Base-by-base conservation (phyloP, 2,329 filamentous ascomycete genomes). In the Phyllosticta citribraziliensis region DNA sequence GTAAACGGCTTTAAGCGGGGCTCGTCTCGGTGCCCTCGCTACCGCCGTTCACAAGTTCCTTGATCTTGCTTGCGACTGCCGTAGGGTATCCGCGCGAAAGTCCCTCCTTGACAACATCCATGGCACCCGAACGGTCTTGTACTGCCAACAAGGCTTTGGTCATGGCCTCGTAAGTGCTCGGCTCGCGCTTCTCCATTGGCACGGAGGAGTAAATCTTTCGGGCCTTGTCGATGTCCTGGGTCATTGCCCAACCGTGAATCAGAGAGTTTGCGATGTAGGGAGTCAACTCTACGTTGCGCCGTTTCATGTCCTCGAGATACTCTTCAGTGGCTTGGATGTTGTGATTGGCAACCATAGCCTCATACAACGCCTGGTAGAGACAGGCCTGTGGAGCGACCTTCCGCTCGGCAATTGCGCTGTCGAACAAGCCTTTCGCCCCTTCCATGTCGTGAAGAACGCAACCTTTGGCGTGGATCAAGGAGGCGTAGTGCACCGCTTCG, bases 131-230 rank as follows among this genome's bases (percentile, higher is more conserved):
- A 35, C 89, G 86, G 71, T 95, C 85, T 71, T 95, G 90, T 3
- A 88, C 88, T 11, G 91, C 86, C 60, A 99, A 84, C 76, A 88
- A 97, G 0, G 94, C 94, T 54, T 94, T 84, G 5, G 92, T 96
- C 94, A 99, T 99, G 51, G 93, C 92, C 77, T 99, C 94, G 74
- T 99, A 99, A 4, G 94, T 99, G 79, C 91, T 97, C 3, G 94
- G 94, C 78, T 99, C 94, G 62, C 94, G 87, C 77, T 87, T 91
- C 60, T 86, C 83, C 27, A 84, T 82, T 9, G 86, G 84, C 3
- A 99, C 86, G n/a, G 83, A 81, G 63, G 88, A 82, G 72, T 96
- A 99, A 64, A 97, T 86, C 24, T 82, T 78, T 70, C 87, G 85
- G 19, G 91, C 89, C 74, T 91, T 92, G 63, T 78, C 76, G 53